These are phyloP conservation scores for Gynochthodes officinalis DNA, from an alignment of 257 asterid genomes.

Conservation along the genomic window DNA sequence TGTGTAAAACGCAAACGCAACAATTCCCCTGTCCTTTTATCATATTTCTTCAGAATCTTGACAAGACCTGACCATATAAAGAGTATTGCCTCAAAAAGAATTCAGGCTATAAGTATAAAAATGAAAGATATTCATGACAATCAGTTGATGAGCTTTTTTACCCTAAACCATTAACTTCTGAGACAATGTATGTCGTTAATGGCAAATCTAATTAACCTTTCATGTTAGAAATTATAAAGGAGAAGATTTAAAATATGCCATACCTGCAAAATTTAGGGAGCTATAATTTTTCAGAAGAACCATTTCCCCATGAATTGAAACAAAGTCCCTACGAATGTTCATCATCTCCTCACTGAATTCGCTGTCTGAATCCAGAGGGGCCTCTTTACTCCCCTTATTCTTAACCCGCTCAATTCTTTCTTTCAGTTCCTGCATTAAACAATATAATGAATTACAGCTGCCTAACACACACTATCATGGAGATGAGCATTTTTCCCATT, in stretches of 20 bases:
- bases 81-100: neutral
- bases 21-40: conserved; percentile 77
- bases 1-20: conserved; percentile 69
- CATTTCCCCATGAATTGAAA: conserved; percentile 91
- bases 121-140: neutral
- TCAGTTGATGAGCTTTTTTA: too few species aligned
- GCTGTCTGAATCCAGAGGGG: conserved; percentile 38
- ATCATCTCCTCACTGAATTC: conserved; percentile 68
- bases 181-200: too few species aligned
- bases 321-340: conserved; percentile 72
- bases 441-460: neutral
- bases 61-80: conserved; percentile 51
- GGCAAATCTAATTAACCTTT: neutral
- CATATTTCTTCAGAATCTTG: conserved; percentile 90
- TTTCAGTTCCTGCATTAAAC: conserved; percentile 56
- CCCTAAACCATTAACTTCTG: neutral
- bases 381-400: conserved; percentile 38
- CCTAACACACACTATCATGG: neutral
- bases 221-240: neutral
- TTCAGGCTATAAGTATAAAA: neutral
- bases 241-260: neutral
- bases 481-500: neutral
- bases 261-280: conserved; percentile 94
- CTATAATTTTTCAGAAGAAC: conserved; percentile 87
- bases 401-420: conserved; percentile 60